Percentiles rank a stretch among this genome's conserved stretches.
phyloP scores from a whole-genome alignment of 108 stramenopile species.

The Schizochytrium sp. region DNA sequence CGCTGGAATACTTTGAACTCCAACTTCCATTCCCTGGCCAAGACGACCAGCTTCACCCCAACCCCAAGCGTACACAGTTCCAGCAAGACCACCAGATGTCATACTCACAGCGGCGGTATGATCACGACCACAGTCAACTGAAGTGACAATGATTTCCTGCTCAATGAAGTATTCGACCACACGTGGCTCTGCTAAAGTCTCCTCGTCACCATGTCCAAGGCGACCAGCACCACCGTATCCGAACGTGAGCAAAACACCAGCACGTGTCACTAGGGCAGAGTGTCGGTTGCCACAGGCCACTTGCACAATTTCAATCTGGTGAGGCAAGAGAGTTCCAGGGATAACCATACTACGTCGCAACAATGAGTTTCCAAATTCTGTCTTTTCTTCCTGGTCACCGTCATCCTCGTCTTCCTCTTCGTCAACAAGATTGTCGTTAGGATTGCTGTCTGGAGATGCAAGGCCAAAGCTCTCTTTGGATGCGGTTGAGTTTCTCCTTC shows the following conservation, averaged over 20 bases:
- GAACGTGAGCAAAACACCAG: neutral
- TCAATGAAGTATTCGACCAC: neutral
- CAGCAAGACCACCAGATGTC: neutral
- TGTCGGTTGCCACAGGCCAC: conserved; percentile 38
- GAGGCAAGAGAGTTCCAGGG: neutral
- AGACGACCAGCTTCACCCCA: conserved; percentile 62
- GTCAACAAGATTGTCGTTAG: neutral
- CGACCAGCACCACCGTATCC: conserved; percentile 59
- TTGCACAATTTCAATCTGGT: neutral
- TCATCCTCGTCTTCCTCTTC: neutral
- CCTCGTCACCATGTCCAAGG: conserved; percentile 57
- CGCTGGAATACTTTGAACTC: conserved; percentile 24
- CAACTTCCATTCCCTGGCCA: conserved; percentile 59
- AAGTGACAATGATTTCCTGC: conserved; percentile 1
- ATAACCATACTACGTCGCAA: neutral
- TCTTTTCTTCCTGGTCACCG: neutral
- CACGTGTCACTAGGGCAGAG: conserved; percentile 36
- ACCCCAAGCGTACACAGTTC: conserved; percentile 59
- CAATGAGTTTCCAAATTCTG: neutral
- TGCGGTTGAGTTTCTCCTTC: neutral
- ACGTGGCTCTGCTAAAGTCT: neutral
- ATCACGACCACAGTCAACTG: conserved; percentile 51
- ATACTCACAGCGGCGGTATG: conserved; percentile 32
- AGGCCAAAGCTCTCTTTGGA: conserved; percentile 12
- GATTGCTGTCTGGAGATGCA: neutral